Evolutionary conservation across 768 basidiomycete genomes (phyloP).

Genomic region (Pleurotus salmoneostramineus): DNA sequence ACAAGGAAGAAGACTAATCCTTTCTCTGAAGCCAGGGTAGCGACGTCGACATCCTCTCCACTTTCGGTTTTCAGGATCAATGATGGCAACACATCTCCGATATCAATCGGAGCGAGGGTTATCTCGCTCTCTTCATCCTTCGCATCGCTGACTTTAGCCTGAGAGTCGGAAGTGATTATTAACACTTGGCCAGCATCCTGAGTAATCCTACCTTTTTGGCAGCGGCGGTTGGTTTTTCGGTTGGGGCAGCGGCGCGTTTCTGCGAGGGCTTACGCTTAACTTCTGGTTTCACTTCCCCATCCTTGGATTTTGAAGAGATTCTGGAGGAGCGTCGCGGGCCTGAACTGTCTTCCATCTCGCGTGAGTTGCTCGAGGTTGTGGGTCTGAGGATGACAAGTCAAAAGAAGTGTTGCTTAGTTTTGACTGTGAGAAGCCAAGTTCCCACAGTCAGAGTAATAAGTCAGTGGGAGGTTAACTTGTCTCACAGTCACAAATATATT

Average conservation of each 20-base stretch:
- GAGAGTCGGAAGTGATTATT: neutral
- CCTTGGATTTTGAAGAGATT: neutral
- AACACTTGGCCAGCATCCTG: constrained; percentile 6
- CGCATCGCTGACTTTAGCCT: constrained; percentile 21
- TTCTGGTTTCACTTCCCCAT: neutral
- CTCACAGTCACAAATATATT: neutral
- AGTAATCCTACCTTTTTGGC: neutral
- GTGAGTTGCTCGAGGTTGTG: neutral
- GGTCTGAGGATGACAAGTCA: no score
- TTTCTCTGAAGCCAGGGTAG: constrained; percentile 57
- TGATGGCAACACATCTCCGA: constrained; percentile 74
- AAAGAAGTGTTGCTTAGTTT: no score
- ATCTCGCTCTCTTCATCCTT: constrained; percentile 14
- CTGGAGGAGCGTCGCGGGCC: constrained; percentile 2
- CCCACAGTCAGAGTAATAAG: neutral
- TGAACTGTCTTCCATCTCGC: neutral
- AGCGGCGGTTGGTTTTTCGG: neutral
- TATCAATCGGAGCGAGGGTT: constrained; percentile 42
- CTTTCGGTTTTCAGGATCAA: constrained; percentile 82
- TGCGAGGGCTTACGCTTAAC: neutral
- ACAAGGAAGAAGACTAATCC: constrained; percentile 83
- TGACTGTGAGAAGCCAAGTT: no score
- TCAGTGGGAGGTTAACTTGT: neutral
- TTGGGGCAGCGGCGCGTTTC: neutral
- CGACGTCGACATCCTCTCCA: constrained; percentile 71